Base-by-base conservation (phyloP, 495 filamentous ascomycete genomes). In the Neurospora cerealis region DNA sequence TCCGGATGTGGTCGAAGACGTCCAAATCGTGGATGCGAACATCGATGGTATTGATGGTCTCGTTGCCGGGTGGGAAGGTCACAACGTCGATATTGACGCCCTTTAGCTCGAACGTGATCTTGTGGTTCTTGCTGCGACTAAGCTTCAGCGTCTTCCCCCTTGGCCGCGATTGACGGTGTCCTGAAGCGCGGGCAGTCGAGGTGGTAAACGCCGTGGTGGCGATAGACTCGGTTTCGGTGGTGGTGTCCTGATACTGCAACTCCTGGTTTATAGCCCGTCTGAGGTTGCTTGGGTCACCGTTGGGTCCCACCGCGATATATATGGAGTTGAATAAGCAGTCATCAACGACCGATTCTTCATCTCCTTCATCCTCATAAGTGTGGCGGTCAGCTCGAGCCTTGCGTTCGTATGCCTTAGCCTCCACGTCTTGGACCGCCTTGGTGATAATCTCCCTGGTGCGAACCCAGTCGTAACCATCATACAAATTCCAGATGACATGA, bases 261-360 rank as follows among this genome's bases (percentile, higher is more conserved):
- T 95, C 88, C 62, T 91, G 89, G 80, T 96, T 97, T 81, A 99
- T 95, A 69, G 92, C 93, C 37, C 88, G 89, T 11, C 91, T 85
- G 19, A 98, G 86, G 41, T 96, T 93, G 11, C 86, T 86, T 9
- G 93, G 93, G 78, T 98, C 95, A 69, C 90, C 89, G 75, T 94
- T 96, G 21, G 92, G 87, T 4, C 94, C 91, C 66, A 99, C 93
- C 28, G 92, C 95, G 72, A 99, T 97, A 83, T 98, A 99, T 69
- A 99, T 97, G 0, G 96, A 98, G 77, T 98, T 98, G 88, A 99
- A 99, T 28, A 99, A 87, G 78, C 94, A 96, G 79, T 98, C 96
- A 1, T 91, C 94, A 80, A 98, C 96, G 19, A 95, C 91, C 2
- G 91, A 91, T 77, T 94, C 93, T 48, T 93, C 89, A 32, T 97